phyloP scores from a whole-genome alignment of 371 early-diverging fungal genomes.

The Capillidium rhysosporum region DNA sequence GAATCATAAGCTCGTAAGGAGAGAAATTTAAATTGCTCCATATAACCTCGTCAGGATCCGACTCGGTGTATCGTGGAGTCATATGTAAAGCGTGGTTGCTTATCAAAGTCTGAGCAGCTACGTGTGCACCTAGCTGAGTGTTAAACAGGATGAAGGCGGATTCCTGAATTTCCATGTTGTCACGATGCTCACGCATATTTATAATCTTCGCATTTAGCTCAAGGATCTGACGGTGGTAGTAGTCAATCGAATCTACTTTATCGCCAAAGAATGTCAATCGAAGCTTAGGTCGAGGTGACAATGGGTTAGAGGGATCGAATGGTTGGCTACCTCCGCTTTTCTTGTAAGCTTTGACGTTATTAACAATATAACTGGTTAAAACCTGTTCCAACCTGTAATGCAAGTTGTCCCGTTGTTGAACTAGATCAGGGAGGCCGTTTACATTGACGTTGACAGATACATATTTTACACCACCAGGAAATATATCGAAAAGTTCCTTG shows the following conservation, averaged over 20 bases:
- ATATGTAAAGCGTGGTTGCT: constrained; percentile 42
- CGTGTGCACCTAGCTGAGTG: constrained; percentile 60
- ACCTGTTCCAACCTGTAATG: constrained; percentile 15
- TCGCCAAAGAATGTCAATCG: constrained; percentile 16
- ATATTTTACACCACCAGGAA: background rate
- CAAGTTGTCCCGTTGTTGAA: constrained; percentile 27
- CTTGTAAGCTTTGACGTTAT: too few species aligned
- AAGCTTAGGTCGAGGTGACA: constrained; percentile 10
- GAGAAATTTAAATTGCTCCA: constrained; percentile 55
- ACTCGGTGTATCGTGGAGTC: constrained; percentile 35
- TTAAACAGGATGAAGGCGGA: constrained; percentile 67
- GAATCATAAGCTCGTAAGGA: constrained; percentile 31
- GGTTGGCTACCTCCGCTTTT: too few species aligned
- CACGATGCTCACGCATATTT: constrained; percentile 6
- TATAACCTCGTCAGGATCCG: constrained; percentile 59
- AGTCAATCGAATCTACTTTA: constrained; percentile 18
- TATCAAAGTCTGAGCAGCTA: constrained; percentile 51
- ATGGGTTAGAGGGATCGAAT: constrained; percentile 2
- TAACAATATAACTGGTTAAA: too few species aligned
- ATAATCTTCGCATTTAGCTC: constrained; percentile 7
- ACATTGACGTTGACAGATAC: background rate
- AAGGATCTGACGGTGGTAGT: constrained; percentile 13
- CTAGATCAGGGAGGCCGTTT: constrained; percentile 22
- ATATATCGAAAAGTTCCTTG: too few species aligned
- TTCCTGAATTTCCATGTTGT: background rate